A percentile compares a stretch with the other conserved stretches of the same genome.
These are phyloP conservation scores for Jackrogersella multiformis DNA, from an alignment of 495 filamentous ascomycete genomes.

Conservation along the genomic window DNA sequence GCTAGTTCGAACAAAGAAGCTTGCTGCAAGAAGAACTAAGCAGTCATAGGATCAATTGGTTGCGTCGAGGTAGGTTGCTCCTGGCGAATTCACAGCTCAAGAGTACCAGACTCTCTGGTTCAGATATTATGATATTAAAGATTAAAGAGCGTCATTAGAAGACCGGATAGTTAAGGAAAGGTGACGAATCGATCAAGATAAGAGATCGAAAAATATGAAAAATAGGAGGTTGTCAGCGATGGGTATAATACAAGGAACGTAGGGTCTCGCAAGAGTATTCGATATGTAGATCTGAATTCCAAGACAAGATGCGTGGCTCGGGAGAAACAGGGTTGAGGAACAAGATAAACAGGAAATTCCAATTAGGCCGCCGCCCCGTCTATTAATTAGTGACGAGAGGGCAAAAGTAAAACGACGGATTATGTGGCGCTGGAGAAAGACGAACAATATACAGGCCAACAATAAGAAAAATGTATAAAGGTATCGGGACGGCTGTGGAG, in stretches of 20 bases:
- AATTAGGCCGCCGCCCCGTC: conserved; percentile 33
- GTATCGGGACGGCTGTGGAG: conserved; percentile 31
- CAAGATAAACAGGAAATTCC: conserved; percentile 35
- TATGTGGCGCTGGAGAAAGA: conserved; percentile 31
- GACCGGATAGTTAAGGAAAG: conserved; percentile 15
- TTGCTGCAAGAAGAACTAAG: conserved; percentile 13
- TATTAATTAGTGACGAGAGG: conserved; percentile 37
- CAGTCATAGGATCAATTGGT: conserved; percentile 26
- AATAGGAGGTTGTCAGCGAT: conserved; percentile 31
- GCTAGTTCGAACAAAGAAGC: conserved; percentile 17
- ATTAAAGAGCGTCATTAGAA: conserved; percentile 52
- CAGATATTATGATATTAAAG: conserved; percentile 49
- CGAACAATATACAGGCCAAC: conserved; percentile 26
- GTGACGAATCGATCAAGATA: conserved; percentile 17
- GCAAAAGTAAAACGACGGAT: conserved; percentile 28
- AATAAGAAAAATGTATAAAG: conserved; percentile 7
- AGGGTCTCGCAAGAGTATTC: conserved; percentile 38
- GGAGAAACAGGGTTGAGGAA: conserved; percentile 37
- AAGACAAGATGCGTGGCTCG: conserved; percentile 42
- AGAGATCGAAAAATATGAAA: conserved; percentile 6
- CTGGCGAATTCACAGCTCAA: conserved; percentile 29
- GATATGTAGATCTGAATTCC: conserved; percentile 45
- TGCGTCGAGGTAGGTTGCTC: conserved; percentile 22
- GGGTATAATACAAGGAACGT: conserved; percentile 41
- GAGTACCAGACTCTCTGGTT: conserved; percentile 52